Base-by-base conservation (phyloP, 2,329 filamentous ascomycete species). In the Byssochlamys sp. region DNA sequence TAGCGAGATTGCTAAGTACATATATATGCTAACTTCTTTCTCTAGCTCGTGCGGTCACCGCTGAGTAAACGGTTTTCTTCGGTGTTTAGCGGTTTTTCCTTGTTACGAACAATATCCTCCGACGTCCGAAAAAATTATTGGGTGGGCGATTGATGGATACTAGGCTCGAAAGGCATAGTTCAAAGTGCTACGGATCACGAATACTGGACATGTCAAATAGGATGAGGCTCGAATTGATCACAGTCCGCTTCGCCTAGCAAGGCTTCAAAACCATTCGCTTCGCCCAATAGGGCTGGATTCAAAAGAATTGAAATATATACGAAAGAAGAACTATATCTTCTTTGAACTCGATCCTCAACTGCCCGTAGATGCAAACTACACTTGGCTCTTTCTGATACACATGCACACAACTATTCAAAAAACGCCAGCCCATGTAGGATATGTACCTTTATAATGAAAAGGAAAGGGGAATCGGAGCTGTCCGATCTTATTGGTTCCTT, bases 41-140 rank as follows among this genome's bases (percentile, higher is more conserved):
- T 59, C 4, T 59, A 76, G 74, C 74, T 70, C 74, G 74, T 63
- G 73, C 72, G 67, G 72, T 75, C 63, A 69, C 73, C 69, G 74
- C 73, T 62, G 73, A 76, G 71, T 75, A 75, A 75, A 74, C 66
- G 49, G n/a, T 56, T 25, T 54, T 56, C 55, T 33, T 52, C 45
- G 64, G 65, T 63, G 66, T 63, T 61, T 61, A 66, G 69, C 70
- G 71, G 69, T 69, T 66, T 63, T 66, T 64, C 65, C 66, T 68
- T 63, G 58, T 66, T 69, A 72, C 69, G 69, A 71, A 71, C 70
- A 45, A 45, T 69, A 71, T 71, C 69, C 64, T 66, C 63, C 61
- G 67, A 63, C 66, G 66, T 69, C 62, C 62, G 68, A 65, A 67
- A 69, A 66, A 59, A 58, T 52, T 62, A 67, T 66, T 62, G 71